These are phyloP conservation scores for Globisporangium carolinianum DNA, from an alignment of 352 stramenopile species.

Conservation along the genomic window DNA sequence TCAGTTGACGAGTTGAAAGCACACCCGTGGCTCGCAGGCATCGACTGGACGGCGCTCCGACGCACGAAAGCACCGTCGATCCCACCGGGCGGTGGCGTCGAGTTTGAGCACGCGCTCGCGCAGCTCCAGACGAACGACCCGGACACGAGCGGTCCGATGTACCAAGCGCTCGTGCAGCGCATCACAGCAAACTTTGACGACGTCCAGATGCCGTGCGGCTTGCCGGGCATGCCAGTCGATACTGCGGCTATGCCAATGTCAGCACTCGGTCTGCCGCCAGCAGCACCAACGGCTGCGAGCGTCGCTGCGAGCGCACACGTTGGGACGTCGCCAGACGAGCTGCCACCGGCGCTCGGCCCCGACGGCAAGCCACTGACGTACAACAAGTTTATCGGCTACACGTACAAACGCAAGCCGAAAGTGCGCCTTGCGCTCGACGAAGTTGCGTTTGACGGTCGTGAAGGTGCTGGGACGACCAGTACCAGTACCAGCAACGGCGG, in stretches of 20 bases:
- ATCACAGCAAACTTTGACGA: slow-evolving; percentile 95
- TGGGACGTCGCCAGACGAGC: slow-evolving; percentile 12
- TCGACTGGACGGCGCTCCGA: slow-evolving; percentile 88
- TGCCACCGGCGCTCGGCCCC: slow-evolving; percentile 39
- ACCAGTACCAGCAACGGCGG: background rate
- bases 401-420: slow-evolving; percentile 84
- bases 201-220: slow-evolving; percentile 80
- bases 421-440: slow-evolving; percentile 76
- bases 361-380: slow-evolving; percentile 82
- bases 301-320: slow-evolving; percentile 1
- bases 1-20: slow-evolving; percentile 92
- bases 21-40: slow-evolving; percentile 92
- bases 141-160: slow-evolving; percentile 32
- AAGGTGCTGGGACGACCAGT: background rate
- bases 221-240: slow-evolving; percentile 15
- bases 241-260: background rate
- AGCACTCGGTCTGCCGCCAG: background rate
- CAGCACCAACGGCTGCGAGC: slow-evolving; percentile 1
- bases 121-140: slow-evolving; percentile 72
- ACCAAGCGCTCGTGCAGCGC: slow-evolving; percentile 78
- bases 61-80: slow-evolving; percentile 79
- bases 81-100: slow-evolving; percentile 54
- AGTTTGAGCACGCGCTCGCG: slow-evolving; percentile 88
- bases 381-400: slow-evolving; percentile 92
- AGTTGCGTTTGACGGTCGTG: slow-evolving; percentile 43